Evolutionary conservation across 2,329 filamentous ascomycete species (phyloP).

Genomic region (Neonectria magnoliae): DNA sequence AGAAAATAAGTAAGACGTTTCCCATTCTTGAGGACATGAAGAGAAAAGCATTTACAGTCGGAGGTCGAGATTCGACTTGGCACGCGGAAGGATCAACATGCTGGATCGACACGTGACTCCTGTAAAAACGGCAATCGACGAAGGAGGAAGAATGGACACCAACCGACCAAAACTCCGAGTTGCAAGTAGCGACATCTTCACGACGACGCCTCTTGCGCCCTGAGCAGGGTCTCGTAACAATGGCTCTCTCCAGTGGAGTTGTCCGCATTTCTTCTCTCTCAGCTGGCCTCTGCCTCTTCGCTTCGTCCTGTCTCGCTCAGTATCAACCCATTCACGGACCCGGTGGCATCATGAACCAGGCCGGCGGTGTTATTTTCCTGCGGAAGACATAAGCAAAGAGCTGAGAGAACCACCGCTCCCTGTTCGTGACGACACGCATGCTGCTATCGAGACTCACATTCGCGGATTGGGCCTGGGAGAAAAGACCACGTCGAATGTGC

Average conservation of each 20-base stretch:
- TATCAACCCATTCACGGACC: background rate
- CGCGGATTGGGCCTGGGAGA: background rate
- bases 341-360: background rate
- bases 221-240: background rate
- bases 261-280: background rate
- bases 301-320: background rate
- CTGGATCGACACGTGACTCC: no score
- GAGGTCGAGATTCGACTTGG: no score
- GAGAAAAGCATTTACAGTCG: no score
- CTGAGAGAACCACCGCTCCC: background rate
- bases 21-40: no score
- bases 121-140: no score
- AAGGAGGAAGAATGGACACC: no score
- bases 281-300: background rate
- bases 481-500: constrained; percentile 3
- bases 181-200: no score
- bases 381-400: background rate
- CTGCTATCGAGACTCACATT: background rate
- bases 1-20: no score
- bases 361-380: background rate
- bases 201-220: no score
- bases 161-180: no score
- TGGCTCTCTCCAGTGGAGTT: background rate
- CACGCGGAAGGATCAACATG: no score
- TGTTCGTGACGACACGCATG: background rate